Evolutionary conservation across 2,329 filamentous ascomycete species (phyloP).

Genomic region (Corynespora cassiicola): DNA sequence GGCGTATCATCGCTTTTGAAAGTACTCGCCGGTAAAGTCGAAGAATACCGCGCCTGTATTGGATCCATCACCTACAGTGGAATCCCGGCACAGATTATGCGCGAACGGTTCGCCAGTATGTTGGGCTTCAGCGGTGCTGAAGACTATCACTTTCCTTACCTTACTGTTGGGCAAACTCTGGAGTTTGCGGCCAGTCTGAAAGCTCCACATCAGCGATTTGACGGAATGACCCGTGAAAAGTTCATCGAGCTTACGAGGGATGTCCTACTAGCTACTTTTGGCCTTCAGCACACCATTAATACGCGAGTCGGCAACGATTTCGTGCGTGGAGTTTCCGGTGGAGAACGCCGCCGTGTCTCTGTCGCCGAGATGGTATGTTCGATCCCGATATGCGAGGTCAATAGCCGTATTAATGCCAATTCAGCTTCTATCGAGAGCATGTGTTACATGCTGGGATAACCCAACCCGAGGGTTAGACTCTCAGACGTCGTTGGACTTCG

Average conservation of each 20-base stretch:
- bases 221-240: conserved; percentile 58
- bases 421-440: conserved; percentile 43
- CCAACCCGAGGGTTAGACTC: conserved; percentile 73
- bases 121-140: conserved; percentile 82
- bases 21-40: conserved; percentile 46
- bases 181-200: conserved; percentile 16
- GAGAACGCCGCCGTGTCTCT: conserved; percentile 76
- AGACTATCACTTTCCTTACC: conserved; percentile 78
- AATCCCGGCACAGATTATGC: conserved; percentile 4
- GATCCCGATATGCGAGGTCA: too few relatives aligned
- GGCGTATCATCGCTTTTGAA: conserved; percentile 68
- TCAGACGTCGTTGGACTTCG: conserved; percentile 51
- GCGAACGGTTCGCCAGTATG: conserved; percentile 73
- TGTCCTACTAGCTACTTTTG: conserved; percentile 74
- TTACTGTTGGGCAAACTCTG: conserved; percentile 83
- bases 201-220: conserved; percentile 48
- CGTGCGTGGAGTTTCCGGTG: conserved; percentile 73
- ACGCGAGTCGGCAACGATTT: conserved; percentile 76
- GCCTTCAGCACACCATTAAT: conserved; percentile 71
- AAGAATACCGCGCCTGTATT: conserved; percentile 65
- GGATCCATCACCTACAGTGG: conserved; percentile 69
- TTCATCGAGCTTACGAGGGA: conserved; percentile 64
- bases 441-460: conserved; percentile 70
- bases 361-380: conserved; percentile 71
- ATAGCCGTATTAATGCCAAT: too few relatives aligned